A percentile compares a stretch with the other conserved stretches of the same genome.
phyloP scores from a whole-genome alignment of 202 grass and related monocot species.

The Hordeum pubiflorum region DNA sequence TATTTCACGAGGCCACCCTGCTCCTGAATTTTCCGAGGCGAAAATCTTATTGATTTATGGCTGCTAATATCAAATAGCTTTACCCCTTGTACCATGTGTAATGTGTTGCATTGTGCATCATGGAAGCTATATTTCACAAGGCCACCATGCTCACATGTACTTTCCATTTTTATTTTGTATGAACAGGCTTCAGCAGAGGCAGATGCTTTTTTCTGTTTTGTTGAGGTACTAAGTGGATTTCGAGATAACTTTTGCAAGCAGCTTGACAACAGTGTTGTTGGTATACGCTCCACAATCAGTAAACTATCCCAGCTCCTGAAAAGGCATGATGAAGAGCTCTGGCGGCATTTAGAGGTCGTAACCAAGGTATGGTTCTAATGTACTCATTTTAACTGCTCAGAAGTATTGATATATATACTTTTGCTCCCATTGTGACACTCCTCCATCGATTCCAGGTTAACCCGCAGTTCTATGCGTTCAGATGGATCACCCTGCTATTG shows the following conservation, averaged over 20 bases:
- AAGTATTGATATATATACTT: neutral
- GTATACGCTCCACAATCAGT: conserved; percentile 79
- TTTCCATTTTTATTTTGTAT: conserved; percentile 6
- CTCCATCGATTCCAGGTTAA: conserved; percentile 59
- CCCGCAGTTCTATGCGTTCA: conserved; percentile 94
- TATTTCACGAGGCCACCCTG: neutral
- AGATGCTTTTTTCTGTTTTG: conserved; percentile 94
- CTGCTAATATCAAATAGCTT: neutral
- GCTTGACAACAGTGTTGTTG: conserved; percentile 89
- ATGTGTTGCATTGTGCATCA: neutral
- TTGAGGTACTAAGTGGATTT: conserved; percentile 81
- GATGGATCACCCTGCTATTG: conserved; percentile 94
- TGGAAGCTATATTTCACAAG: neutral
- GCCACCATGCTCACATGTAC: neutral
- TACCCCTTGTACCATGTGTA: neutral
- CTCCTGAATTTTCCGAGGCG: neutral
- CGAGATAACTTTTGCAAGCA: conserved; percentile 98
- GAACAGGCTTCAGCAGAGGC: conserved; percentile 60
- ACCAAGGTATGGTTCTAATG: conserved; percentile 56
- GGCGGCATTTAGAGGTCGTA: conserved; percentile 89
- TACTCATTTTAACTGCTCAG: neutral
- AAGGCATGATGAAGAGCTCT: conserved; percentile 94
- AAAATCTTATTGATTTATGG: neutral
- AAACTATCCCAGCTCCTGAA: conserved; percentile 85
- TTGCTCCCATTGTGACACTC: conserved; percentile 1